These are phyloP conservation scores for Diplosphaera chodatii DNA, from an alignment of 139 green algal genomes.

Conservation along the genomic window DNA sequence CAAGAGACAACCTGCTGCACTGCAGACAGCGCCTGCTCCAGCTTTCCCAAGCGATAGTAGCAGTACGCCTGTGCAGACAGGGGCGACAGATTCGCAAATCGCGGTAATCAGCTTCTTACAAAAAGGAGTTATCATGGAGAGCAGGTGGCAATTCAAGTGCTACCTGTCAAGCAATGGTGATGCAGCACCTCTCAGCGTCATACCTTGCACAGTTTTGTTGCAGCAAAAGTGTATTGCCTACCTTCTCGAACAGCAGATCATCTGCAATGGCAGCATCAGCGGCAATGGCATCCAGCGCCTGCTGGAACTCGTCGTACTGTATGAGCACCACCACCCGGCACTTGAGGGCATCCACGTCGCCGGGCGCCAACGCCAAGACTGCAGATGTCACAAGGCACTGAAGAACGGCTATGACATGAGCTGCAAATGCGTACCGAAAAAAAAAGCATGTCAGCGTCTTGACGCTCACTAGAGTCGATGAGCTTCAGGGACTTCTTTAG, in stretches of 20 bases:
- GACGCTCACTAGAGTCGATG: conserved; percentile 51
- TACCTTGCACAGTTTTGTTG: no score
- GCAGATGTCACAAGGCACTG: conserved; percentile 8
- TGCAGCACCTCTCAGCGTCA: no score
- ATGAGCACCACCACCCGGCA: conserved; percentile 63
- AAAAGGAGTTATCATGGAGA: no score
- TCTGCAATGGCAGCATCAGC: conserved; percentile 11
- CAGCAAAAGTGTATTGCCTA: no score
- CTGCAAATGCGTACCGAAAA: no score
- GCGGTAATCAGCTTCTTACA: no score
- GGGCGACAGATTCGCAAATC: no score
- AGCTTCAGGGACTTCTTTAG: conserved; percentile 57
- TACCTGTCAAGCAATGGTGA: no score
- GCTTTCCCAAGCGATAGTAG: conserved; percentile 62
- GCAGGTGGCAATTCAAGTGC: no score
- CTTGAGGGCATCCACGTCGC: conserved; percentile 58
- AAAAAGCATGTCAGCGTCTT: not conserved
- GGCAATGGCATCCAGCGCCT: conserved; percentile 37
- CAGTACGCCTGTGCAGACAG: conserved; percentile 76
- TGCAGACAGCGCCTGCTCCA: conserved; percentile 39
- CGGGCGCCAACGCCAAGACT: conserved; percentile 61
- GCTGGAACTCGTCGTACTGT: conserved; percentile 46
- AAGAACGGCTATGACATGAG: not conserved
- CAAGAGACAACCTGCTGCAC: no score
- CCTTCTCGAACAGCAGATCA: conserved; percentile 63